These are phyloP conservation scores for Annona squamosa DNA, from an alignment of 164 flowering plant genomes.

Conservation along the genomic window DNA sequence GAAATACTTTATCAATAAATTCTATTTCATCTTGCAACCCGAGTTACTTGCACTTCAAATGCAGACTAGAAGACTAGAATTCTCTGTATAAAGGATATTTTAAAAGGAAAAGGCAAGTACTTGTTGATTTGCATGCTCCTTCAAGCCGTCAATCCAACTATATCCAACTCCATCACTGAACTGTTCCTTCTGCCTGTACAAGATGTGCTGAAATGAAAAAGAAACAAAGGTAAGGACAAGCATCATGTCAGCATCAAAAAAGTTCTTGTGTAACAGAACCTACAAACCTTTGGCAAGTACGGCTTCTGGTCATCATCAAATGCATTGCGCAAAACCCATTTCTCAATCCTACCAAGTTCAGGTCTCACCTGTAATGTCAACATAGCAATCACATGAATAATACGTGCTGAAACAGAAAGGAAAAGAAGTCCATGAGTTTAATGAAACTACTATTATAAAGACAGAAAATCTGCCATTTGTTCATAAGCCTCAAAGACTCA, in stretches of 20 bases:
- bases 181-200: conserved; percentile 98
- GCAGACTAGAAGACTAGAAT: not conserved
- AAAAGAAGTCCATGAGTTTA: not conserved
- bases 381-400: not conserved
- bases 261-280: not conserved
- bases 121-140: conserved; percentile 77
- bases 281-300: conserved; percentile 82
- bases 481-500: no score
- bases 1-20: not conserved
- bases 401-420: not conserved
- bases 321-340: conserved; percentile 95
- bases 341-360: conserved; percentile 87
- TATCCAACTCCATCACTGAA: conserved; percentile 99
- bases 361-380: conserved; percentile 52
- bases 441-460: no score
- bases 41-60: not conserved
- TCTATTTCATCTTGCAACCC: not conserved
- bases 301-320: conserved; percentile 93
- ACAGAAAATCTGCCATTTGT: no score
- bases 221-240: not conserved
- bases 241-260: not conserved
- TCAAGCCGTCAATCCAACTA: conserved; percentile 98
- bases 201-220: conserved; percentile 57
- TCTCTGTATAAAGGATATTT: not conserved
- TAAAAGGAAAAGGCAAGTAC: conserved; percentile 26